Conservation (phyloP, 2,329 filamentous ascomycete genomes). For the Microascus cirrosus region DNA sequence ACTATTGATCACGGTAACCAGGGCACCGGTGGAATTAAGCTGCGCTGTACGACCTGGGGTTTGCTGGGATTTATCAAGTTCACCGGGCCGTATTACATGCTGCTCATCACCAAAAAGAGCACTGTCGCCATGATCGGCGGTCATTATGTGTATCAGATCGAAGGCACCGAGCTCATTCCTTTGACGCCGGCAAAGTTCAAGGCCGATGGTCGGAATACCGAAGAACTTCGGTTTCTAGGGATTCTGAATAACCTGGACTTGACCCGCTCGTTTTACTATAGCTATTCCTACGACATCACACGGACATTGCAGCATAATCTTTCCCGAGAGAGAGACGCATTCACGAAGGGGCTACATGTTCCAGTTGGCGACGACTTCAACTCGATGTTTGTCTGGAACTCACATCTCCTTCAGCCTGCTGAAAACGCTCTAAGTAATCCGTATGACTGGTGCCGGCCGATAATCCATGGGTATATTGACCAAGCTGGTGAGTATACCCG, state of each 20-base stretch:
- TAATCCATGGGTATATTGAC: conserved; percentile 93
- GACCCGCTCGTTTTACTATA: conserved; percentile 91
- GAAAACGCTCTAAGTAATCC: conserved; percentile 60
- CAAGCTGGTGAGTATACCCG: conserved; percentile 47
- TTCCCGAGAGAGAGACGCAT: conserved; percentile 60
- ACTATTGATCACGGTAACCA: conserved; percentile 94
- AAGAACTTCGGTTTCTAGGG: conserved; percentile 78
- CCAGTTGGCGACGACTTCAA: conserved; percentile 60
- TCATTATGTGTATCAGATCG: conserved; percentile 91
- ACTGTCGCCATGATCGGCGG: conserved; percentile 94
- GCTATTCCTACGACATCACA: conserved; percentile 95
- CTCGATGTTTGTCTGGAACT: conserved; percentile 98
- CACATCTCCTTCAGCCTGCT: conserved; percentile 73
- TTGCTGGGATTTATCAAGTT: conserved; percentile 91
- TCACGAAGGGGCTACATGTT: conserved; percentile 52
- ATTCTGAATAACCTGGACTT: conserved; percentile 89
- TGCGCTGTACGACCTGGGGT: conserved; percentile 88
- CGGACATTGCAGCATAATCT: conserved; percentile 89
- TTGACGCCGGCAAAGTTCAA: conserved; percentile 68
- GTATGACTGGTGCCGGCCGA: conserved; percentile 91
- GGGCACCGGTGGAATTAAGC: conserved; percentile 75
- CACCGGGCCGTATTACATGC: conserved; percentile 94
- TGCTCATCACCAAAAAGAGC: conserved; percentile 89
- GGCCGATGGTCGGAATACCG: conserved; percentile 67
- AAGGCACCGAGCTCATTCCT: conserved; percentile 84